Conservation (phyloP, 2,329 filamentous ascomycete species). For the Colletotrichum sp. region DNA sequence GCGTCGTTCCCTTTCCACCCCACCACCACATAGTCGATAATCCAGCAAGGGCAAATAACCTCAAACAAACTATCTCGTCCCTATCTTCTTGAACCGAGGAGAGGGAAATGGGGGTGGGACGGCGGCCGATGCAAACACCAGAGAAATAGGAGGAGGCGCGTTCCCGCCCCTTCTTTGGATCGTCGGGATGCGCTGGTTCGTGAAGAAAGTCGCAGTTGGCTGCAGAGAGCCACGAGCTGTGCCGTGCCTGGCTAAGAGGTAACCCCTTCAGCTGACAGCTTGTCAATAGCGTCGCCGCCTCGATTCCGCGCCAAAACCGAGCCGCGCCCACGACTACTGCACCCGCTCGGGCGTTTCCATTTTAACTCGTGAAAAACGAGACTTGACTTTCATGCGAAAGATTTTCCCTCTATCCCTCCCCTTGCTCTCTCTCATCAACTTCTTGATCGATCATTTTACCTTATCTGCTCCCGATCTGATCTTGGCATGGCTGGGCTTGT, state of each 20-base stretch:
- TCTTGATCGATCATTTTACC: background rate
- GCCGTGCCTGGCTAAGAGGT: background rate
- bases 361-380: background rate
- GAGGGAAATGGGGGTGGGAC: background rate
- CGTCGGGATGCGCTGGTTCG: background rate
- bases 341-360: background rate
- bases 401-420: background rate
- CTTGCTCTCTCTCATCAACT: background rate
- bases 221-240: background rate
- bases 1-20: background rate
- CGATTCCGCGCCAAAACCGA: background rate
- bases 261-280: background rate
- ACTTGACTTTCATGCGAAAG: background rate
- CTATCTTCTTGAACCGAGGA: background rate
- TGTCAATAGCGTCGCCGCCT: conserved; percentile 15
- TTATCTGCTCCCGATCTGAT: background rate
- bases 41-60: background rate
- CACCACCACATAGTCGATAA: background rate
- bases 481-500: background rate
- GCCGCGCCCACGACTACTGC: background rate
- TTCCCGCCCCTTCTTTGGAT: background rate
- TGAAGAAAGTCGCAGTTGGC: background rate
- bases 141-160: background rate
- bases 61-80: background rate
- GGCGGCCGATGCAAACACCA: background rate